Conservation (phyloP, 371 early-diverging fungal genomes). For the Mortierella sp. region DNA sequence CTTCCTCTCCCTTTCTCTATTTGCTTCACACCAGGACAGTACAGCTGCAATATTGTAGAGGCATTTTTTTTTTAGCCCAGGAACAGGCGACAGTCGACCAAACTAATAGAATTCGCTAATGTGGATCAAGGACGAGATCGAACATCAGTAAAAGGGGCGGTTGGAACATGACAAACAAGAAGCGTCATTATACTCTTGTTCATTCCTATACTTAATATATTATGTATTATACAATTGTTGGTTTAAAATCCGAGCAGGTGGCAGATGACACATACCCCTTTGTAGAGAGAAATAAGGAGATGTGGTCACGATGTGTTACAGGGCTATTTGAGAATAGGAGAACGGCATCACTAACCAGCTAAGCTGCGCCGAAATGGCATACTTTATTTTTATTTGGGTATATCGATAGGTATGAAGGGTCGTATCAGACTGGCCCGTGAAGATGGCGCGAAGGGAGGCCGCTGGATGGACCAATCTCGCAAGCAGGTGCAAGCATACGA, state of each 20-base stretch:
- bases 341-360: background rate
- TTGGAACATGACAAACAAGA: background rate
- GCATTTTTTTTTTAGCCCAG: background rate
- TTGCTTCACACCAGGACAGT: background rate
- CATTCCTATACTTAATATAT: background rate
- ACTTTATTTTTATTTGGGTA: background rate
- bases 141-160: conserved; percentile 8
- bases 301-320: conserved; percentile 10
- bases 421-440: conserved; percentile 74
- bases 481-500: conserved; percentile 96
- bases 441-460: conserved; percentile 67
- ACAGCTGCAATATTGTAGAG: background rate
- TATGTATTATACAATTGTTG: background rate
- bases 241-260: background rate
- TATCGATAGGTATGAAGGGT: conserved; percentile 61
- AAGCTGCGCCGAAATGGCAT: conserved; percentile 3
- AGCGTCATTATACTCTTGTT: background rate
- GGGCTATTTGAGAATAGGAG: conserved; percentile 4
- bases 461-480: conserved; percentile 97
- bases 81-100: background rate
- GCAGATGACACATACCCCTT: conserved; percentile 20
- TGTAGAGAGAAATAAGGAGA: conserved; percentile 6
- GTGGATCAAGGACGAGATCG: conserved; percentile 3
- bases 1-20: background rate
- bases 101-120: conserved; percentile 6